Conservation (phyloP, 2,329 filamentous ascomycete species). For the Aspergillus ibericus region DNA sequence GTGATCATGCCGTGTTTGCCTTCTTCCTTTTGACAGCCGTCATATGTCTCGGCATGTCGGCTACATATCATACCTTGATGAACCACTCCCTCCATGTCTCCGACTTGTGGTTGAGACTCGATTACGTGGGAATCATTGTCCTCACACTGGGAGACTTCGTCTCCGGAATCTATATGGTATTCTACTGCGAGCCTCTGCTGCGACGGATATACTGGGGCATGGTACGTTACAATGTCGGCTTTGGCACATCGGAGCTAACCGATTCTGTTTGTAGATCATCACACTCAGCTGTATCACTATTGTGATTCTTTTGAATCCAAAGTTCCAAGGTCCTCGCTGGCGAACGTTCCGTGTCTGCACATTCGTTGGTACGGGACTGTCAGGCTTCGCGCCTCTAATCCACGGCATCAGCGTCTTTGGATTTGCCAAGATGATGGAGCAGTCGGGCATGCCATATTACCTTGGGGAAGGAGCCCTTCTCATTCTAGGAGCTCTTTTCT, state of each 20-base stretch:
- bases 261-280: conserved; percentile 4
- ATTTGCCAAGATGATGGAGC: conserved; percentile 27
- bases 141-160: conserved; percentile 17
- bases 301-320: conserved; percentile 4
- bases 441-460: conserved; percentile 22
- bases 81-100: conserved; percentile 29
- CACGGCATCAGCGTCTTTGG: conserved; percentile 30
- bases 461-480: conserved; percentile 20
- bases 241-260: background rate
- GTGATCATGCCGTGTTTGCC: conserved; percentile 21
- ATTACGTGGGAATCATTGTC: conserved; percentile 19
- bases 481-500: conserved; percentile 27
- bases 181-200: conserved; percentile 9
- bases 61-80: conserved; percentile 27
- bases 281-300: conserved; percentile 6
- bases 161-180: conserved; percentile 13
- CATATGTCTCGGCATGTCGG: background rate
- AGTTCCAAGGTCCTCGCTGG: conserved; percentile 7
- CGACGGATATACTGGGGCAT: conserved; percentile 11
- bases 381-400: conserved; percentile 7
- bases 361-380: conserved; percentile 11
- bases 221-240: background rate
- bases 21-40: conserved; percentile 18
- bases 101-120: conserved; percentile 26
- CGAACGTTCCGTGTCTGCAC: conserved; percentile 5